Evolutionary conservation across 1,139 yeast species (phyloP).

Genomic region (Suhomyces kunorum): DNA sequence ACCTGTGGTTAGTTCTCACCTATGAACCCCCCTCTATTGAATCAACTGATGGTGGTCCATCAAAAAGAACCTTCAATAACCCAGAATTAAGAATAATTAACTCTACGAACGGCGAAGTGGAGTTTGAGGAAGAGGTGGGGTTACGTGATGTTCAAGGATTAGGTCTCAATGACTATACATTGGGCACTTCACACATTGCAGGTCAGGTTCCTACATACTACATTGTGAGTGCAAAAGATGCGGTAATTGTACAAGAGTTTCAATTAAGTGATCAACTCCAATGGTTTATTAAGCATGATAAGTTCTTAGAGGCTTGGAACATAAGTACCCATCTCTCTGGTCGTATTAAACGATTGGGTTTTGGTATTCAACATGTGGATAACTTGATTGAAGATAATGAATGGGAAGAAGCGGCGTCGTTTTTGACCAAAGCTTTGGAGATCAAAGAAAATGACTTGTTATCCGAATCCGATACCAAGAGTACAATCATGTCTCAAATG

Average conservation of each 20-base stretch:
- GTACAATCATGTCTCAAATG: constrained; percentile 23
- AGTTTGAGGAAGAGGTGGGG: constrained; percentile 81
- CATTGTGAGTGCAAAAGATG: constrained; percentile 79
- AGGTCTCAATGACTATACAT: constrained; percentile 78
- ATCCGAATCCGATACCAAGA: constrained; percentile 27
- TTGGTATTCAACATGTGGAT: constrained; percentile 67
- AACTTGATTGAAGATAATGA: constrained; percentile 41
- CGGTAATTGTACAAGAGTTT: constrained; percentile 71
- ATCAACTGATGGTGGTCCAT: constrained; percentile 12
- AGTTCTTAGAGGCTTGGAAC: constrained; percentile 73
- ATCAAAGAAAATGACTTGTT: constrained; percentile 8
- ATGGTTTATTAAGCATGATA: constrained; percentile 65
- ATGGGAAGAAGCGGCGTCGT: constrained; percentile 60
- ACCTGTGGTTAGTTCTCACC: constrained; percentile 59
- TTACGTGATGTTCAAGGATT: constrained; percentile 58
- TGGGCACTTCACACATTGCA: constrained; percentile 48
- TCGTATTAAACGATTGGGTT: constrained; percentile 51
- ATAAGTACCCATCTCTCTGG: constrained; percentile 61
- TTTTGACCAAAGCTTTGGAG: constrained; percentile 44
- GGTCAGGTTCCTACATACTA: constrained; percentile 50
- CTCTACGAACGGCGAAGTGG: constrained; percentile 66
- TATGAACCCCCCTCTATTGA: constrained; percentile 46
- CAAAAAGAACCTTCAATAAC: constrained; percentile 31
- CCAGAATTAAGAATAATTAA: constrained; percentile 79
- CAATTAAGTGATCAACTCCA: constrained; percentile 65